Evolutionary conservation across 345 rosid genomes (phyloP).

Genomic region (Acer negundo): DNA sequence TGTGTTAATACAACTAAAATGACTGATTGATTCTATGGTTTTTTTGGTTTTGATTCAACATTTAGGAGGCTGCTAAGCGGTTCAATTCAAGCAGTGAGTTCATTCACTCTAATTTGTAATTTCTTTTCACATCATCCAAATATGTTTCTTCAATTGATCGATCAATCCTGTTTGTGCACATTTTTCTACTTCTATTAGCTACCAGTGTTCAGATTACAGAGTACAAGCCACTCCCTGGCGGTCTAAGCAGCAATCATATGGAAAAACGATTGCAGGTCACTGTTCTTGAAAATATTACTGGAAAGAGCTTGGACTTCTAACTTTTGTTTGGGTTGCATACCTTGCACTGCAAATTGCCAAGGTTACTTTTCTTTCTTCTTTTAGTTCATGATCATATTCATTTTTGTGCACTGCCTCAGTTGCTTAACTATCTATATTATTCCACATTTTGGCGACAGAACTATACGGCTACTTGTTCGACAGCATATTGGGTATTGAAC

Average conservation of each 20-base stretch:
- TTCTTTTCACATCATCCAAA: too few relatives aligned
- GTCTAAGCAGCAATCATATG: neutral
- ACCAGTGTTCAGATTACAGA: neutral
- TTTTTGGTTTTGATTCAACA: neutral
- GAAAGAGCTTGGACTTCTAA: conserved; percentile 41
- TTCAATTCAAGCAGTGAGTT: conserved; percentile 35
- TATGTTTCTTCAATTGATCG: neutral
- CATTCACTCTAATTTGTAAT: neutral
- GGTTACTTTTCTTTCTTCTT: conserved; percentile 25
- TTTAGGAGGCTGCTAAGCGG: conserved; percentile 38
- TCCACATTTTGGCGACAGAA: conserved; percentile 20
- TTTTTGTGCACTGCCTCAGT: neutral
- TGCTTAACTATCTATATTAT: neutral
- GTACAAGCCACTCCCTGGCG: conserved; percentile 1
- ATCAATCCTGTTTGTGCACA: neutral
- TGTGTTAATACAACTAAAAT: neutral
- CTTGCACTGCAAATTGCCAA: conserved; percentile 36
- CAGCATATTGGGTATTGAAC: conserved; percentile 34
- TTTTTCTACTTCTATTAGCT: neutral
- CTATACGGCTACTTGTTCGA: conserved; percentile 32
- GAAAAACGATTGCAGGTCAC: conserved; percentile 27
- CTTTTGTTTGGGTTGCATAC: conserved; percentile 33
- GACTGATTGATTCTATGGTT: neutral
- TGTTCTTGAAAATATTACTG: conserved; percentile 35
- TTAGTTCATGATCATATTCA: neutral